Evolutionary conservation across 495 filamentous ascomycete species (phyloP).

Genomic region (Xylaria curta): DNA sequence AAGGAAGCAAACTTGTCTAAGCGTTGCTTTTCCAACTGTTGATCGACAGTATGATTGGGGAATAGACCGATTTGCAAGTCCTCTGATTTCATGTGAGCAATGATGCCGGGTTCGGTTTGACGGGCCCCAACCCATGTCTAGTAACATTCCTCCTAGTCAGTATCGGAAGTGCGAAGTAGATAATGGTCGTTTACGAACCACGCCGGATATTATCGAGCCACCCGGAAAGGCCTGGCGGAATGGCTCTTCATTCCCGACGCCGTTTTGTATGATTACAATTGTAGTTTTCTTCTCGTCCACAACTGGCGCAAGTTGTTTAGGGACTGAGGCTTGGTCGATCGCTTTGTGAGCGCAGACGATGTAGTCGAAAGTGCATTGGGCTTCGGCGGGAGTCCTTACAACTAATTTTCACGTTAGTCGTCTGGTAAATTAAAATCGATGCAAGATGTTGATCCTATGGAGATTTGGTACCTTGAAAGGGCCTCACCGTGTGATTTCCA

Average conservation of each 20-base stretch:
- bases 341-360: conserved; percentile 61
- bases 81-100: conserved; percentile 56
- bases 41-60: conserved; percentile 37
- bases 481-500: conserved; percentile 51
- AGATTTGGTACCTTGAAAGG: conserved; percentile 42
- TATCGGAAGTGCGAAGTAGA: neutral
- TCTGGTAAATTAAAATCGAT: neutral
- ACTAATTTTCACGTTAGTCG: conserved; percentile 37
- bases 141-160: neutral
- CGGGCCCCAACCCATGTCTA: conserved; percentile 59
- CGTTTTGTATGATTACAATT: conserved; percentile 49
- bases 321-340: conserved; percentile 49
- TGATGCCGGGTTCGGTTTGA: conserved; percentile 52
- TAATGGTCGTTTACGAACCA: conserved; percentile 32
- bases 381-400: conserved; percentile 50
- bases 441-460: neutral
- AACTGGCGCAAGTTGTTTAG: conserved; percentile 47
- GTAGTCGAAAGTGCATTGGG: conserved; percentile 47
- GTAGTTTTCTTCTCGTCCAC: conserved; percentile 38
- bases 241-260: conserved; percentile 47
- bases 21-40: conserved; percentile 35
- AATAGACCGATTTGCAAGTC: conserved; percentile 48
- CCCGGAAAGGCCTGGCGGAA: conserved; percentile 40
- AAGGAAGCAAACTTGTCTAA: conserved; percentile 50
- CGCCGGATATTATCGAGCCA: conserved; percentile 42